A percentile compares a stretch with the other conserved stretches of the same genome.
These are phyloP conservation scores for Yarrowia sp. DNA, from an alignment of 805 yeast genomes.

Conservation along the genomic window DNA sequence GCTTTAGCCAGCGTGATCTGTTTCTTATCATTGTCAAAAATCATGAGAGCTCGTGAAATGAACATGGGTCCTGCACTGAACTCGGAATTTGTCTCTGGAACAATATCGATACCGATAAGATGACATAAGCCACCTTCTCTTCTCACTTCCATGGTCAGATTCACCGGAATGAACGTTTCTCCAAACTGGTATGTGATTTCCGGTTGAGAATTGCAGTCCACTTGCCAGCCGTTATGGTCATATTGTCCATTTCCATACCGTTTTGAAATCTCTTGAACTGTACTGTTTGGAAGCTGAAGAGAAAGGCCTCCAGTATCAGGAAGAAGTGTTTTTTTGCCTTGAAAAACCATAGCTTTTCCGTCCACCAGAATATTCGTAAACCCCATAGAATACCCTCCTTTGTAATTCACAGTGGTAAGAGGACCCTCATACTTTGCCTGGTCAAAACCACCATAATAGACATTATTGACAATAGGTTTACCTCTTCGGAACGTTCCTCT, in stretches of 20 bases:
- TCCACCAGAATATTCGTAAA: neutral
- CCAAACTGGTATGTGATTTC: constrained; percentile 5
- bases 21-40: neutral
- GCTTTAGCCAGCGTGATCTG: constrained; percentile 5
- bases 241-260: neutral
- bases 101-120: neutral
- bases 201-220: neutral
- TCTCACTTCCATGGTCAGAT: neutral
- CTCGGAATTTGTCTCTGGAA: neutral
- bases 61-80: constrained; percentile 2
- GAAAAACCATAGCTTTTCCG: neutral
- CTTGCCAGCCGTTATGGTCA: neutral
- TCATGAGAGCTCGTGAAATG: neutral
- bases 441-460: neutral
- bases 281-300: neutral
- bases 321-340: neutral
- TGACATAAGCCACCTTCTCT: neutral
- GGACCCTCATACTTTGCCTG: constrained; percentile 3
- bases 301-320: constrained; percentile 11
- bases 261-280: neutral
- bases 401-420: neutral
- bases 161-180: neutral
- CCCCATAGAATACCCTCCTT: constrained; percentile 1
- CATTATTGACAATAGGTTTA: neutral
- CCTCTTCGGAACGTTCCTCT: neutral